Conservation (phyloP, 768 basidiomycete species). For the Sutorius australiensis region DNA sequence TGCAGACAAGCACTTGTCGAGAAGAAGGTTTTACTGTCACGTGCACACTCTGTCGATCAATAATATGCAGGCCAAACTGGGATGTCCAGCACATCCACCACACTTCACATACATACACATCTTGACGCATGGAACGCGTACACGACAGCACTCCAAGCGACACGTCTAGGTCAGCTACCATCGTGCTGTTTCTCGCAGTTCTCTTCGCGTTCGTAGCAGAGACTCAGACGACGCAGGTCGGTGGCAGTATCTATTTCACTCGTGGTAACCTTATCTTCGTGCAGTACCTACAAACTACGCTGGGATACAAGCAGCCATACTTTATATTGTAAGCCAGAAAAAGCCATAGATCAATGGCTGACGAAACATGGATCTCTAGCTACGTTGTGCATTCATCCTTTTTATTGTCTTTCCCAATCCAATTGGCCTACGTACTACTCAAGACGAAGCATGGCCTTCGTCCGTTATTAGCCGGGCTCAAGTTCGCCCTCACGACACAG, state of each 20-base stretch:
- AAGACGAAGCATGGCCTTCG: conserved; percentile 46
- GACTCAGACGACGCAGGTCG: conserved; percentile 73
- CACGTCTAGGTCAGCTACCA: conserved; percentile 39
- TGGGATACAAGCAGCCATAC: conserved; percentile 83
- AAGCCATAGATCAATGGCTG: neutral
- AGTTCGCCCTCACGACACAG: conserved; percentile 40
- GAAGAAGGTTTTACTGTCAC: neutral
- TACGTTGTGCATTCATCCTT: conserved; percentile 87
- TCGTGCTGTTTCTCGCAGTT: conserved; percentile 53
- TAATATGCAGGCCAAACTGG: too few species aligned
- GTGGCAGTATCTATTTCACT: conserved; percentile 6
- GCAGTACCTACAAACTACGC: conserved; percentile 74
- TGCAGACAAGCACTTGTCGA: neutral
- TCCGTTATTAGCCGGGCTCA: conserved; percentile 51
- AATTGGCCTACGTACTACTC: conserved; percentile 61
- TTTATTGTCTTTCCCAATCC: conserved; percentile 74
- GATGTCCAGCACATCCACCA: too few species aligned
- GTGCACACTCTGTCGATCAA: neutral
- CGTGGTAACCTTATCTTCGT: conserved; percentile 3
- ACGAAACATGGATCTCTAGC: conserved; percentile 37
- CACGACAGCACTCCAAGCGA: neutral
- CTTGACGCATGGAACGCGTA: conserved; percentile 3
- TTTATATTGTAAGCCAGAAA: conserved; percentile 70
- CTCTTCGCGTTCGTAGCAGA: conserved; percentile 75
- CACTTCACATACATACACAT: too few species aligned